phyloP scores from a whole-genome alignment of 116 monocot genomes.

The Dioscorea cayenensis region DNA sequence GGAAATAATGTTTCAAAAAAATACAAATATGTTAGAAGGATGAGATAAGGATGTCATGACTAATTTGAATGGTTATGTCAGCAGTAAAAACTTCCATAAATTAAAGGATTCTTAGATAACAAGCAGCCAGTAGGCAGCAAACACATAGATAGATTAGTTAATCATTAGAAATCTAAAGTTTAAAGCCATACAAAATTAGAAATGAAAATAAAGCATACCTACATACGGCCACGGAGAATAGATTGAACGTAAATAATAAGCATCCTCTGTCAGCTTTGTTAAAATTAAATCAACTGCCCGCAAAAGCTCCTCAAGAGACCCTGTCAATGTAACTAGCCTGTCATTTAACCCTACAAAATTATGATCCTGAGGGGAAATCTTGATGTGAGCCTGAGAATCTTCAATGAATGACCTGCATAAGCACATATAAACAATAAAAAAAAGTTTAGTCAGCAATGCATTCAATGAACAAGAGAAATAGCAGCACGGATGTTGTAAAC shows the following conservation, averaged over 20 bases:
- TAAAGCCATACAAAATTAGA: background rate
- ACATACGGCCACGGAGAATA: slow-evolving; percentile 84
- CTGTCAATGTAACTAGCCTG: slow-evolving; percentile 85
- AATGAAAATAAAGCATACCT: slow-evolving; percentile 29
- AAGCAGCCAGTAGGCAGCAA: background rate
- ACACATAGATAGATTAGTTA: background rate
- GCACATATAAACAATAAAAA: background rate
- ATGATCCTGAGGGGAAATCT: slow-evolving; percentile 98
- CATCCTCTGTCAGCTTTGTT: slow-evolving; percentile 76
- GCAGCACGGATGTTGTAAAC: background rate
- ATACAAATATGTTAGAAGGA: background rate
- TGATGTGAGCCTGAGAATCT: slow-evolving; percentile 91
- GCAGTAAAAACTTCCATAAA: background rate
- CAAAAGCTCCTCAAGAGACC: slow-evolving; percentile 71
- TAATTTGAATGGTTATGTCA: background rate
- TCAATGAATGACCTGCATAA: slow-evolving; percentile 81
- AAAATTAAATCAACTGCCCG: slow-evolving; percentile 71
- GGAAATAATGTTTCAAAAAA: background rate
- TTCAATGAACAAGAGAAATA: background rate
- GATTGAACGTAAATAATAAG: slow-evolving; percentile 71
- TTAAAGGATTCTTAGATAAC: background rate
- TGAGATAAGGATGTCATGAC: background rate
- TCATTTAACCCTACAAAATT: slow-evolving; percentile 74
- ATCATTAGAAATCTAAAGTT: background rate
- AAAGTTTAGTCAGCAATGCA: background rate